Base-by-base conservation (phyloP, 164 flowering plant genomes). In the Platanus orientalis region DNA sequence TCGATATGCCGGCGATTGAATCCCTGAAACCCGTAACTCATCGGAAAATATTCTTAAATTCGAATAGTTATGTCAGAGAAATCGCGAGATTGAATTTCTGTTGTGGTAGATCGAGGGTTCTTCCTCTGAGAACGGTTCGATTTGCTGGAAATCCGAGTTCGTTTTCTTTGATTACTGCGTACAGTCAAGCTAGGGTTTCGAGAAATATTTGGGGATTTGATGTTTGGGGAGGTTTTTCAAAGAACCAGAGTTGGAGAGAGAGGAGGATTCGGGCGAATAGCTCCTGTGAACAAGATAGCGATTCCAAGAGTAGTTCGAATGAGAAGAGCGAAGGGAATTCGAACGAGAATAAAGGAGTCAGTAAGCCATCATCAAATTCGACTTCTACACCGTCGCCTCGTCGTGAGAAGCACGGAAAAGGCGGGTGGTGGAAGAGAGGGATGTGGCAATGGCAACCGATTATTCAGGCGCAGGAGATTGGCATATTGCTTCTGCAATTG, bases 371-470 rank as follows among this genome's bases (percentile, higher is more conserved):
- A 7, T 6, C 76, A 26, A 64, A 66, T 27, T 61, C 88, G n/a
- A 62, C 73, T 9, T 60, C 78, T 5, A 48, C 80, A 26, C 16
- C 70, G 1, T 28, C 82, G 30, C 76, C 72, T 50, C 72, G 81
- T 62, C 71, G 74, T 16, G 84, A 84, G 75, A 80, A 82, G 76
- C 78, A 80, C 52, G 79, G 81, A 34, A 78, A 75, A 49, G 72
- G 79, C 3, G 70, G 84, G 75, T 79, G 84, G 83, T 73, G 80
- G 71, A 79, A 72, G 61, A 75, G 82, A n/a, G 73, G 78, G 63
- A 83, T 80, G 20, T 86, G 89, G 88, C 66, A 74, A 63, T 90
- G 98, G 98, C 83, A 81, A 65, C 93, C 98, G 7, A 73, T 89
- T 48, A 72, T 94, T 65, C 89, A 87, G 59, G 92, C 87, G 1